Percentiles rank a stretch among this genome's conserved stretches.
Evolutionary conservation across 2,329 filamentous ascomycete genomes (phyloP).

Genomic region (Helotiales sp.): DNA sequence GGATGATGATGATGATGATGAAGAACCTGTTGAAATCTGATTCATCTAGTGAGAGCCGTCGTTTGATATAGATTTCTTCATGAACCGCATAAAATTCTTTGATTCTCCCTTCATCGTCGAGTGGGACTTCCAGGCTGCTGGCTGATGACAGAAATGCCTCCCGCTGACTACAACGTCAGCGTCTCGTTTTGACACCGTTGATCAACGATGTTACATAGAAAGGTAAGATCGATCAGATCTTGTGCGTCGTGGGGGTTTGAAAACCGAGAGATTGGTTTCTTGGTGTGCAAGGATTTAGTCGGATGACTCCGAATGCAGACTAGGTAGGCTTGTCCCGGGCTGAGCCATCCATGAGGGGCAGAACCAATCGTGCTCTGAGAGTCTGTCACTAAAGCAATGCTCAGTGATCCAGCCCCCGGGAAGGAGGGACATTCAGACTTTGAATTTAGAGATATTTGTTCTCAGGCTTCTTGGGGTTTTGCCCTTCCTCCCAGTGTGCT

Average conservation of each 20-base stretch:
- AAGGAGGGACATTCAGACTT: not conserved
- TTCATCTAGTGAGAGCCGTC: not conserved
- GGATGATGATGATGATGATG: not conserved
- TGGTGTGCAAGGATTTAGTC: not conserved
- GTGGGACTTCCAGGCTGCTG: not conserved
- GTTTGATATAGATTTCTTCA: not conserved
- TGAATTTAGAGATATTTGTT: not conserved
- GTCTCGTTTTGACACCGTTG: not conserved
- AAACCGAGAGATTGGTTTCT: not conserved
- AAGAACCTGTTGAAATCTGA: not conserved
- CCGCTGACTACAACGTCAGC: slow-evolving; percentile 9
- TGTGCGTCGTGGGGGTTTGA: not conserved
- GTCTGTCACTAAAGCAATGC: not conserved
- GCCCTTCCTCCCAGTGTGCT: not conserved
- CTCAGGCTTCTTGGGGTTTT: not conserved
- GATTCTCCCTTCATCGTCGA: not conserved
- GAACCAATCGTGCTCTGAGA: not conserved
- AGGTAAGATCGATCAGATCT: not conserved
- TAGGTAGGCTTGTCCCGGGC: slow-evolving; percentile 3
- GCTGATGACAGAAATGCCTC: slow-evolving; percentile 1
- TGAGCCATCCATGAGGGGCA: no score
- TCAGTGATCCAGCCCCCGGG: not conserved
- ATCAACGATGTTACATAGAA: not conserved
- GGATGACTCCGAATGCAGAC: not conserved
- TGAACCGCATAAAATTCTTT: not conserved